A percentile compares a stretch with the other conserved stretches of the same genome.
These are phyloP conservation scores for Syncephalastrum contaminatum DNA, from an alignment of 371 early-diverging fungal genomes.

Conservation along the genomic window DNA sequence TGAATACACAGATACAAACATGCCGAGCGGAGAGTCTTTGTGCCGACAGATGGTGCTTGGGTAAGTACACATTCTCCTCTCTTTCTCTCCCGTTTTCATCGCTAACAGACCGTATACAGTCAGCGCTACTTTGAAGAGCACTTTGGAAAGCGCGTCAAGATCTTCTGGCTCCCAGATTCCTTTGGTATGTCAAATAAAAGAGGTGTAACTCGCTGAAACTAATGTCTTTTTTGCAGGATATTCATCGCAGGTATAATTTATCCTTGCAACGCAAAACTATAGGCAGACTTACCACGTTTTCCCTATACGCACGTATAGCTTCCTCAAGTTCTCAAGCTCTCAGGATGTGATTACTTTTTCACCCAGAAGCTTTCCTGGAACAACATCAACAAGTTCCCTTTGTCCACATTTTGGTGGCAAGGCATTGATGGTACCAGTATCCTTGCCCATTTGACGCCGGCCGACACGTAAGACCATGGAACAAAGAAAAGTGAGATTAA, in stretches of 20 bases:
- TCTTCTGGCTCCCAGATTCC: conserved; percentile 97
- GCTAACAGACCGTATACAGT: conserved; percentile 19
- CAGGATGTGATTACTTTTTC: conserved; percentile 92
- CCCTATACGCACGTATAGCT: conserved; percentile 36
- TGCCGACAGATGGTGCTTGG: conserved; percentile 93
- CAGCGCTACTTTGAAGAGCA: conserved; percentile 85
- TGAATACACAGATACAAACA: conserved; percentile 80
- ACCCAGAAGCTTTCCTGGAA: conserved; percentile 99
- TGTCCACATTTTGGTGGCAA: conserved; percentile 89
- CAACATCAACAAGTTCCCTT: conserved; percentile 96
- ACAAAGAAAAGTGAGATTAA: too few relatives aligned
- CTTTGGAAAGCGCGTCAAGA: conserved; percentile 77
- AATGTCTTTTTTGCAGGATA: conserved; percentile 42
- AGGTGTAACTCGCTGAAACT: conserved; percentile 14
- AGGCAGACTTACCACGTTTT: neutral
- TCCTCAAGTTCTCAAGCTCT: conserved; percentile 85
- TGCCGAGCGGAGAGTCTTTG: conserved; percentile 94
- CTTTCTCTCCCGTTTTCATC: neutral
- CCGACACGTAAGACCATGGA: conserved; percentile 61
- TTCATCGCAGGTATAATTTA: conserved; percentile 35
- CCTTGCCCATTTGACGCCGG: conserved; percentile 84
- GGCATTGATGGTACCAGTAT: conserved; percentile 74
- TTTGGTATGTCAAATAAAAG: conserved; percentile 55
- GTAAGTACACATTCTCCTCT: conserved; percentile 18
- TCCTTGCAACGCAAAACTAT: neutral